Conservation (phyloP, 352 stramenopile species). For the Pythium guiyangense region DNA sequence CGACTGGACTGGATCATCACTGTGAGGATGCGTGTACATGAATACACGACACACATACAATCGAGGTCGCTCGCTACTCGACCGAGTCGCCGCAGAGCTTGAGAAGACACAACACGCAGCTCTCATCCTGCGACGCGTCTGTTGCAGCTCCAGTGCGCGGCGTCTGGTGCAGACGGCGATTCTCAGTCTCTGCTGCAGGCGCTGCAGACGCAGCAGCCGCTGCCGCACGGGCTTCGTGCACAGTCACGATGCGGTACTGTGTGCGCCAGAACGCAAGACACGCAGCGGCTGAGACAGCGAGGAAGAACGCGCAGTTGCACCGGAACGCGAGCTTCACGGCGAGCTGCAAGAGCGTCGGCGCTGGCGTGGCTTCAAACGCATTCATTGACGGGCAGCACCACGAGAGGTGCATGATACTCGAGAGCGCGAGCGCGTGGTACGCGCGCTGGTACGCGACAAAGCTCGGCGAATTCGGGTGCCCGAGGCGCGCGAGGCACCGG, state of each 20-base stretch:
- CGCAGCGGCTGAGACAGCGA: conserved; percentile 13
- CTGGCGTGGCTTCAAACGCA: neutral
- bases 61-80: neutral
- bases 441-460: conserved; percentile 41
- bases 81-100: conserved; percentile 17
- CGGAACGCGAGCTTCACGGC: conserved; percentile 14
- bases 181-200: too few relatives aligned
- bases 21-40: too few relatives aligned
- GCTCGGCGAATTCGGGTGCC: conserved; percentile 19
- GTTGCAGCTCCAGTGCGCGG: neutral
- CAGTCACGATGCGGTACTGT: conserved; percentile 28
- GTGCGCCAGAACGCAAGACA: conserved; percentile 40
- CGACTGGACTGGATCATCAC: too few relatives aligned
- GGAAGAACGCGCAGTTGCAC: conserved; percentile 28
- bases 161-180: neutral
- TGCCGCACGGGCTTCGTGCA: neutral
- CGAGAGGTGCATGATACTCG: conserved; percentile 33
- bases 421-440: conserved; percentile 33
- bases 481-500: conserved; percentile 25
- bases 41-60: too few relatives aligned
- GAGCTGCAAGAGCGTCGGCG: conserved; percentile 4
- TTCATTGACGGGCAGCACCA: conserved; percentile 26
- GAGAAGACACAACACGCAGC: conserved; percentile 26
- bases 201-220: neutral
- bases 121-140: neutral